Evolutionary conservation across 768 basidiomycete species (phyloP).

Genomic region (Inosperma sp.): DNA sequence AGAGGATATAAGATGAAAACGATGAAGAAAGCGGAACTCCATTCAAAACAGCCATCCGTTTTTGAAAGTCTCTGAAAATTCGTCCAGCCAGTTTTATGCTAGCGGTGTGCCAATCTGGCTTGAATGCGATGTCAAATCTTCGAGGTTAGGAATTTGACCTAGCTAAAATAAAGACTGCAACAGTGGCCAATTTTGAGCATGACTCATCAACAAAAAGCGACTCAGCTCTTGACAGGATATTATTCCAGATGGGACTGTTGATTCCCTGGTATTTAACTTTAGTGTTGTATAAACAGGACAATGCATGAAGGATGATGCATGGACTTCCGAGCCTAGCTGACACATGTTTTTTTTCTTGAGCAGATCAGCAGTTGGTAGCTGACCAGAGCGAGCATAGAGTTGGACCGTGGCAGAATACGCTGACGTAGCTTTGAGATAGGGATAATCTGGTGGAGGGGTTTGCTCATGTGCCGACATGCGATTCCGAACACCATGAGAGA

Average conservation of each 20-base stretch:
- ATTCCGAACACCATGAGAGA: constrained; percentile 1
- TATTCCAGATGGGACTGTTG: background rate
- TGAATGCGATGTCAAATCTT: background rate
- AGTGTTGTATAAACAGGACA: background rate
- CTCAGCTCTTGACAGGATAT: constrained; percentile 5
- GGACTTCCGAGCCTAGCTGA: background rate
- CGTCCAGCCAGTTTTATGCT: constrained; percentile 7
- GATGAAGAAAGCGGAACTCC: background rate
- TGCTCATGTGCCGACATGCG: background rate
- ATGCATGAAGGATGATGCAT: constrained; percentile 6
- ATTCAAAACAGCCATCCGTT: constrained; percentile 2
- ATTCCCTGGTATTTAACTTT: background rate
- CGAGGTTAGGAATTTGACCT: constrained; percentile 11
- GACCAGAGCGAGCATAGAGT: constrained; percentile 18
- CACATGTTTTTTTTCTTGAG: background rate
- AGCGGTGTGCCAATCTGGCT: constrained; percentile 10
- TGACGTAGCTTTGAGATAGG: constrained; percentile 15
- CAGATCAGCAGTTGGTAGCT: constrained; percentile 16
- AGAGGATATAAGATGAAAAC: background rate
- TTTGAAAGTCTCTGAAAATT: constrained; percentile 13
- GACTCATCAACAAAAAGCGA: constrained; percentile 4
- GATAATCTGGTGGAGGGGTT: constrained; percentile 12
- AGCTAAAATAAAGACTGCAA: constrained; percentile 7
- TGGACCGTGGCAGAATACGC: constrained; percentile 21
- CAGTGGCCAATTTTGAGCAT: constrained; percentile 9